Evolutionary conservation across 305 asterid species (phyloP).

Genomic region (Fraxinus latifolia): DNA sequence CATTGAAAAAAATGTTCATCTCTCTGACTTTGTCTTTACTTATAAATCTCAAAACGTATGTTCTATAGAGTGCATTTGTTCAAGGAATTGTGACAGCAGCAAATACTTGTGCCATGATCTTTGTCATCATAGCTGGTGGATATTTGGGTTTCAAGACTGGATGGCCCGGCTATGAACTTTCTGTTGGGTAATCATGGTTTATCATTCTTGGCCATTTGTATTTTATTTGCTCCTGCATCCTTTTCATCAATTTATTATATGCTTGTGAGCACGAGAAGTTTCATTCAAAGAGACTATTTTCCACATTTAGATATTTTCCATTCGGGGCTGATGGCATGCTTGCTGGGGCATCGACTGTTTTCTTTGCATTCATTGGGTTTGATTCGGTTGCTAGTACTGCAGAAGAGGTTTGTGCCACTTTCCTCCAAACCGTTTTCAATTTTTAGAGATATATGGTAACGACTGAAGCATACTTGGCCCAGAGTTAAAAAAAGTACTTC

Average conservation of each 20-base stretch:
- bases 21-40: conserved; percentile 6
- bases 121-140: conserved; percentile 87
- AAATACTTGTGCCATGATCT: conserved; percentile 82
- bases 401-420: conserved; percentile 60
- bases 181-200: conserved; percentile 55
- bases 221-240: not conserved
- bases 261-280: conserved; percentile 1
- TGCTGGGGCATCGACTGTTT: conserved; percentile 95
- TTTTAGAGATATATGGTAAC: not conserved
- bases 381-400: conserved; percentile 97
- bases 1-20: not conserved
- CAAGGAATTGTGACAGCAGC: conserved; percentile 82
- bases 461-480: not conserved
- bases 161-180: conserved; percentile 89
- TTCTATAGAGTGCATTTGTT: conserved; percentile 71
- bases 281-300: not conserved
- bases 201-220: conserved; percentile 14
- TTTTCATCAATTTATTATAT: conserved; percentile 7
- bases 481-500: not conserved
- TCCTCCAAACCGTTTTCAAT: not conserved
- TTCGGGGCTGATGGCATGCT: conserved; percentile 93
- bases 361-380: conserved; percentile 85
- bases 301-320: conserved; percentile 60
- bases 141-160: conserved; percentile 88
- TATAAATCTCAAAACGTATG: conserved; percentile 22